These are phyloP conservation scores for Vaccinium myrtillus DNA, from an alignment of 148 eudicot species.

Conservation along the genomic window DNA sequence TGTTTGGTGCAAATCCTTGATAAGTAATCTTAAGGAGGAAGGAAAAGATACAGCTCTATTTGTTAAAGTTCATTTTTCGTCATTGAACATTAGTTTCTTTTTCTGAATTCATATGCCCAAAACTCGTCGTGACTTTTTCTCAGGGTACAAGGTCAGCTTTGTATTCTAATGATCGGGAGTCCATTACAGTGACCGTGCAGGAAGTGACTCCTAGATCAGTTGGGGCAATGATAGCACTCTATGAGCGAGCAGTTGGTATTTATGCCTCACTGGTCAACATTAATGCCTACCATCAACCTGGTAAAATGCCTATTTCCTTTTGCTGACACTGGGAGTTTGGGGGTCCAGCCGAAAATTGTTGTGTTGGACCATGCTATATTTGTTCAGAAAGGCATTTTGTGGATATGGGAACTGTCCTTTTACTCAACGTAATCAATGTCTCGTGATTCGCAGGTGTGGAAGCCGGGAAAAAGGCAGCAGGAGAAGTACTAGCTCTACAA, in stretches of 20 bases:
- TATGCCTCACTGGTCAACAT: conserved; percentile 89
- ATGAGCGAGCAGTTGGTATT: conserved; percentile 98
- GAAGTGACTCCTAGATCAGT: conserved; percentile 98
- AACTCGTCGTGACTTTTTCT: conserved; percentile 21
- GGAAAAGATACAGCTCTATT: background rate
- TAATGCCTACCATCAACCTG: conserved; percentile 98
- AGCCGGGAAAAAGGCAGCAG: conserved; percentile 99
- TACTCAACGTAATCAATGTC: background rate
- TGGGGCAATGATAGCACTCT: conserved; percentile 88
- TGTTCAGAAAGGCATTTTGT: background rate
- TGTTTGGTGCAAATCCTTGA: background rate
- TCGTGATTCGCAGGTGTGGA: conserved; percentile 75
- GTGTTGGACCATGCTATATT: background rate
- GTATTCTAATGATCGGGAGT: conserved; percentile 87
- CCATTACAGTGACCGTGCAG: conserved; percentile 87
- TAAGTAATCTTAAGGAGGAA: background rate
- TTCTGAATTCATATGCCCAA: background rate
- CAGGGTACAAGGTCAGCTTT: conserved; percentile 99
- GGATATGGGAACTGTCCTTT: background rate
- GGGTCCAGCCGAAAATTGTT: background rate
- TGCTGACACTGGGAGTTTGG: background rate
- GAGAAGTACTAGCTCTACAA: conserved; percentile 94
- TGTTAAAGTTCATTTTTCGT: background rate
- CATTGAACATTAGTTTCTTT: background rate
- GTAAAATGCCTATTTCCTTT: conserved; percentile 43